A percentile compares a stretch with the other conserved stretches of the same genome.
phyloP scores from a whole-genome alignment of 768 basidiomycete species.

The Tylopilus rubrobrunneus region DNA sequence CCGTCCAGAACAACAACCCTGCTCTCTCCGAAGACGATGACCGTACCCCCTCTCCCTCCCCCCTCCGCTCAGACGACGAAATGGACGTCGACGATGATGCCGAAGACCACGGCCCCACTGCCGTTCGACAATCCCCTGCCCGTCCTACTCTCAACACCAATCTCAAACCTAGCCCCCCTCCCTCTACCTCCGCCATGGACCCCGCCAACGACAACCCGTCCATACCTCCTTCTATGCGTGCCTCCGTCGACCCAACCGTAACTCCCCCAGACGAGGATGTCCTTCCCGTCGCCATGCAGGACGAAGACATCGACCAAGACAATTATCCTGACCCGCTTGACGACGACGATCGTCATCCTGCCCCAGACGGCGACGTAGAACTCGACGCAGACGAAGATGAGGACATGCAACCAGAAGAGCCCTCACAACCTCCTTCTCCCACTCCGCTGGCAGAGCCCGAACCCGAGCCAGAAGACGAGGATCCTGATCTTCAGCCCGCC shows the following conservation, averaged over 20 bases:
- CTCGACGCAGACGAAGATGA: constrained; percentile 34
- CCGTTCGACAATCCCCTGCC: constrained; percentile 20
- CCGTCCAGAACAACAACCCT: constrained; percentile 4
- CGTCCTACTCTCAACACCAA: constrained; percentile 18
- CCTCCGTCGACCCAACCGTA: constrained; percentile 18
- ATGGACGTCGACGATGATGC: constrained; percentile 31
- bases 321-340: constrained; percentile 16
- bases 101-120: constrained; percentile 23
- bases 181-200: constrained; percentile 14
- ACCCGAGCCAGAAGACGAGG: constrained; percentile 38
- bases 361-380: constrained; percentile 15
- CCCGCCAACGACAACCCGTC: constrained; percentile 20
- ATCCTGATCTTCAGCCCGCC: constrained; percentile 73
- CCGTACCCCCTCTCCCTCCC: background rate
- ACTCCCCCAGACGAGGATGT: constrained; percentile 17
- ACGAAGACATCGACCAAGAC: constrained; percentile 29
- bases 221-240: constrained; percentile 17
- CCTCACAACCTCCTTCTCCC: constrained; percentile 24
- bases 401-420: constrained; percentile 25
- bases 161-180: constrained; percentile 6
- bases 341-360: constrained; percentile 22
- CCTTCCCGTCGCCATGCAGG: constrained; percentile 16
- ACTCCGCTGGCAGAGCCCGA: constrained; percentile 25
- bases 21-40: constrained; percentile 9
- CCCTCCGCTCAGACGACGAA: constrained; percentile 12